Evolutionary conservation across 129 eudicot genomes (phyloP), one percentile per base, ranked within the genome.

Genomic region (Flaveria brownii): DNA sequence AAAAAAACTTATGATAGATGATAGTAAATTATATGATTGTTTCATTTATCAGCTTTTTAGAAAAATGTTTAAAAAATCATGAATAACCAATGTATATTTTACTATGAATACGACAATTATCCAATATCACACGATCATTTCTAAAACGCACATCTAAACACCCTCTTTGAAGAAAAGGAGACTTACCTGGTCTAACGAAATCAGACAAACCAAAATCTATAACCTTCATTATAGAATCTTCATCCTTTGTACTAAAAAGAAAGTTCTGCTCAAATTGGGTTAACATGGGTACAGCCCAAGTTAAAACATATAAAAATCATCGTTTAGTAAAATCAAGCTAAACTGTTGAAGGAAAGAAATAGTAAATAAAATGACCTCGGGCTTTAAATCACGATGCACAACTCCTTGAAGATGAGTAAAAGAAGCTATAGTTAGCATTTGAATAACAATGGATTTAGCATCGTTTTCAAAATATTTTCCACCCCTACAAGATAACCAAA

Each of bases 341-440:
- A 18, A 15, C 8, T 16, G 4, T 14, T 39, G 28, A 9, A 15
- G 11, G 42, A 45, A 61, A 64, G 14, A 42, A 52, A 16, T 16
- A 46, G 79, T 16, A 57, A 52, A 41, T 60, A 72, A 68, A 12
- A 22, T 61, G 77, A 95, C 97, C 99, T 95, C 99, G 12, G 99
- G 99, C 70, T 95, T 95, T 50, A 95, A 77, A 89, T 95, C 99
- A 72, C 99, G 97, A 87, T 95, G 99, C 62, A 95, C 97, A 78
- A 95, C 97, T 57, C 99, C 99, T 74, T 95, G 99, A 47, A 91
- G 91, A 84, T 95, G 99, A 78, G 91, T 88, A 81, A 89, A 95
- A 76, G 97, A 87, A 80, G 87, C 93, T 49, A 88, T 87, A 46
- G 78, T 78, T 49, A 95, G 77, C 65, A 95, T 89, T 75, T 95